Conservation (phyloP, 176 grass and related monocot species). For the Oryza punctata region DNA sequence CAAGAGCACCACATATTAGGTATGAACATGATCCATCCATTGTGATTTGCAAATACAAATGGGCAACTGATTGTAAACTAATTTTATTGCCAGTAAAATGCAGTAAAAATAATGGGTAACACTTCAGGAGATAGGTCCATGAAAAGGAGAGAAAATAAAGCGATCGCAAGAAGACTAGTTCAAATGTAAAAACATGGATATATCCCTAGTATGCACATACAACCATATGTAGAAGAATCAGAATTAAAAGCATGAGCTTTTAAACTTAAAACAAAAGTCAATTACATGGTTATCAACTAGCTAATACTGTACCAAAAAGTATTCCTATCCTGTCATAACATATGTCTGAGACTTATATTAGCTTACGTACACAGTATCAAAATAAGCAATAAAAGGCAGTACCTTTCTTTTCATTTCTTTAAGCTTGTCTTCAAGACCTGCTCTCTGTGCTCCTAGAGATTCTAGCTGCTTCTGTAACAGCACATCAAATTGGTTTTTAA, state of each 20-base stretch:
- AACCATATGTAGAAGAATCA: background rate
- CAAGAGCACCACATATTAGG: background rate
- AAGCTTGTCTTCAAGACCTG: slow-evolving; percentile 97
- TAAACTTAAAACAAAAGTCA: background rate
- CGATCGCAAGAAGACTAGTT: background rate
- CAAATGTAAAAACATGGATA: background rate
- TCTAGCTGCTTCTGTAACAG: slow-evolving; percentile 86
- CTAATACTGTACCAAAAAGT: background rate
- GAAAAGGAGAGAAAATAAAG: background rate
- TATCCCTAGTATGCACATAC: slow-evolving; percentile 12
- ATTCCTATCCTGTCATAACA: background rate
- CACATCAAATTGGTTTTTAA: slow-evolving; percentile 33
- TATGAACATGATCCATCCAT: background rate
- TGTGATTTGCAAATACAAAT: too few relatives aligned
- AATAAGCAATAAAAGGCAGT: slow-evolving; percentile 16
- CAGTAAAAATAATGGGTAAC: slow-evolving; percentile 11
- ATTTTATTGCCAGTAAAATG: background rate
- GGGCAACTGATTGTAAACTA: background rate
- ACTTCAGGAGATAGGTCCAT: background rate
- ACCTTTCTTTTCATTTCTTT: slow-evolving; percentile 99
- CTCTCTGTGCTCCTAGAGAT: slow-evolving; percentile 88
- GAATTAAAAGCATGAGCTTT: background rate
- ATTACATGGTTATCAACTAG: background rate
- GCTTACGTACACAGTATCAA: background rate
- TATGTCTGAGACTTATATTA: background rate